These are phyloP conservation scores for Epichloe scottii DNA, from an alignment of 2,329 filamentous ascomycete genomes.

Conservation along the genomic window DNA sequence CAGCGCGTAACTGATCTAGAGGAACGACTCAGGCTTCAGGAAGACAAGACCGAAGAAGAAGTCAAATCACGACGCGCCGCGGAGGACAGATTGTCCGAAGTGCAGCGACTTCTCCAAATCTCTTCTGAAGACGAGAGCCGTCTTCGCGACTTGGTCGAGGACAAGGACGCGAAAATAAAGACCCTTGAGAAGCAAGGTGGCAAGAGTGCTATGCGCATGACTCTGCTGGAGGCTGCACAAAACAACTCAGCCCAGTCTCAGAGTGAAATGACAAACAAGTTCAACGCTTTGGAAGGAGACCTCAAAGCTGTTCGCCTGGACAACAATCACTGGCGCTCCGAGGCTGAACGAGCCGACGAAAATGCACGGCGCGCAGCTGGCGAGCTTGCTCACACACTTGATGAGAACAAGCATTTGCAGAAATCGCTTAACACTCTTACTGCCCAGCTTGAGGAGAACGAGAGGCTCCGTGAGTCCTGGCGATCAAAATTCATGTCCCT, in stretches of 20 bases:
- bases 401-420: slow-evolving; percentile 61
- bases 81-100: slow-evolving; percentile 60
- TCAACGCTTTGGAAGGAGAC: slow-evolving; percentile 40
- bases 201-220: slow-evolving; percentile 47
- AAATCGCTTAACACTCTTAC: slow-evolving; percentile 62
- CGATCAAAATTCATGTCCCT: slow-evolving; percentile 72
- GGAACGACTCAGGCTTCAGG: slow-evolving; percentile 50
- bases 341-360: slow-evolving; percentile 47
- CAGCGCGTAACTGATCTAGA: slow-evolving; percentile 58
- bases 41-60: slow-evolving; percentile 52
- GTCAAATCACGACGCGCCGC: slow-evolving; percentile 49
- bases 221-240: slow-evolving; percentile 58
- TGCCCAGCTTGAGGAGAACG: slow-evolving; percentile 73
- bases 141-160: slow-evolving; percentile 53
- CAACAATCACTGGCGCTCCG: slow-evolving; percentile 46
- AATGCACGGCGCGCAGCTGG: slow-evolving; percentile 34
- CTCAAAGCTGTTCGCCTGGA: slow-evolving; percentile 44
- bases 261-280: slow-evolving; percentile 41
- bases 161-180: slow-evolving; percentile 56
- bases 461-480: slow-evolving; percentile 72
- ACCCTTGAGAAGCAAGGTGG: slow-evolving; percentile 41
- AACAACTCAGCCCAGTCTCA: slow-evolving; percentile 40
- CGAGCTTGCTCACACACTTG: slow-evolving; percentile 34
- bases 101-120: slow-evolving; percentile 55
- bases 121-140: slow-evolving; percentile 62